Evolutionary conservation across 495 filamentous ascomycete species (phyloP), one percentile per base, ranked within the genome.

Genomic region (Aspergillus leporis): DNA sequence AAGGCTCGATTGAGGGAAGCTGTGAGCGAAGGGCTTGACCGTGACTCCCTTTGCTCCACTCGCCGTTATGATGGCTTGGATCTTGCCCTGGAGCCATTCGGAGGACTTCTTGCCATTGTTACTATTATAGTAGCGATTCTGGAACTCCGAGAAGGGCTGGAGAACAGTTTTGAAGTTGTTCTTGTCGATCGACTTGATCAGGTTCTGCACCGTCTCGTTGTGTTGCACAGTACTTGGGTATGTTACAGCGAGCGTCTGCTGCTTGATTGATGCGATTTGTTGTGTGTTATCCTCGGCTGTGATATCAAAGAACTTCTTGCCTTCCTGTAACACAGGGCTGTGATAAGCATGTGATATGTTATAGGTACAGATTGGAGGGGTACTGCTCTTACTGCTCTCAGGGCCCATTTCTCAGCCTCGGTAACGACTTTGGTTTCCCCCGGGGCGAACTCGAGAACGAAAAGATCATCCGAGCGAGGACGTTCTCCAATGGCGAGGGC

Each of bases 391-490:
- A 53, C 51, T 3, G 51, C 51, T 28, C 22, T 40, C 9, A 53
- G 51, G 5, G 51, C 21, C 51, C 51, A 53, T 41, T 53, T 53
- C 18, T 53, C 51, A 23, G 31, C 51, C 28, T 53, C 51, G 2
- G 51, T 53, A 9, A 53, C 31, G 0, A 40, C 51, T 16, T 53
- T 38, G 10, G 51, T 53, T 28, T 32, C 32, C 5, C 51, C 51
- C 0, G 51, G 51, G n/a, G 28, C 51, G 5, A 53, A 41, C 8
- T 53, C 51, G 30, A 53, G 32, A 32, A 53, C 16, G 32, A 41
- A 53, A 4, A 36, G 31, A 23, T 22, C 51, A 14, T 53, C 51
- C 4, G 51, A 25, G 30, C 16, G 38, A 32, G 32, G 31, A 6
- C 23, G 51, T 4, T 53, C 32, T 13, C 31, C 51, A 13, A 53